phyloP scores from a whole-genome alignment of 352 stramenopile genomes.

The Globisporangium alternatum region DNA sequence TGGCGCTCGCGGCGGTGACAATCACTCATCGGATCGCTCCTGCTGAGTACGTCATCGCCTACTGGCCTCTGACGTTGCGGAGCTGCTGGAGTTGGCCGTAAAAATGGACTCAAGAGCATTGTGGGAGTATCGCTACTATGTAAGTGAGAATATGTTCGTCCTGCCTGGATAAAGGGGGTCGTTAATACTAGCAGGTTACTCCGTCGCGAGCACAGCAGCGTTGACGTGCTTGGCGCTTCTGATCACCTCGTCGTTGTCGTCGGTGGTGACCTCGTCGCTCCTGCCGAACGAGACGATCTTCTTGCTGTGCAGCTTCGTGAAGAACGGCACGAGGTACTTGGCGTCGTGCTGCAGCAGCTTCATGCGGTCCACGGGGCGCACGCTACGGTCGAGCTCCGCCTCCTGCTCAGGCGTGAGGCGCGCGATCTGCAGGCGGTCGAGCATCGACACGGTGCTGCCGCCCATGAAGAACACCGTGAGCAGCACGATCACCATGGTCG shows the following conservation, averaged over 20 bases:
- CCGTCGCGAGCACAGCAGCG: background rate
- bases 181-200: background rate
- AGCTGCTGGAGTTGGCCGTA: too few species aligned
- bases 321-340: slow-evolving; percentile 78
- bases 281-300: slow-evolving; percentile 34
- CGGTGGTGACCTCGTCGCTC: slow-evolving; percentile 28
- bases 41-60: background rate
- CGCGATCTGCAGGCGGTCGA: slow-evolving; percentile 87
- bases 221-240: background rate
- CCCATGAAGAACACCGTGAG: slow-evolving; percentile 91
- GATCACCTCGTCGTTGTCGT: slow-evolving; percentile 36
- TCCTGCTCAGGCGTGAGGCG: slow-evolving; percentile 72
- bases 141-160: too few species aligned
- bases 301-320: slow-evolving; percentile 65
- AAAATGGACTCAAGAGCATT: too few species aligned
- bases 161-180: too few species aligned
- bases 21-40: too few species aligned
- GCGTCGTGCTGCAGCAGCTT: slow-evolving; percentile 76
- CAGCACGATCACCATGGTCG: slow-evolving; percentile 90
- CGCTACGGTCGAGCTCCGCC: slow-evolving; percentile 61
- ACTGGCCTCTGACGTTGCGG: background rate
- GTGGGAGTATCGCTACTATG: too few species aligned
- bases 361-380: slow-evolving; percentile 80
- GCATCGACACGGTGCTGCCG: slow-evolving; percentile 81
- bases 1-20: too few species aligned